Base-by-base conservation (phyloP, 345 rosid species). In the Ceriops decandra region DNA sequence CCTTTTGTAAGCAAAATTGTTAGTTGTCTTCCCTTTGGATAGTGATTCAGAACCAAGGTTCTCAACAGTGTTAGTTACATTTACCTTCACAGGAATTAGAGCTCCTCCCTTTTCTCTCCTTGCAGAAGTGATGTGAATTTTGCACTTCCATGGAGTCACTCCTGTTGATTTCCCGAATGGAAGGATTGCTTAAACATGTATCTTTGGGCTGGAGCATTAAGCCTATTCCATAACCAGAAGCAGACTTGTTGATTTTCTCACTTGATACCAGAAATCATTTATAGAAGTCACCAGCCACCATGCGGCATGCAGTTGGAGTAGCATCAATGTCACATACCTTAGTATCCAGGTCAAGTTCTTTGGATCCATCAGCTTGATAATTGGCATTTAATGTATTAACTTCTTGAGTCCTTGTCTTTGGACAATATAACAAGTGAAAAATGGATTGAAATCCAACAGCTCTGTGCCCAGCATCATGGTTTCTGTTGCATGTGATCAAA, bases 391-490 rank as follows among this genome's bases (percentile, higher is more conserved):
- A 28, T 7, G 57, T 22, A 36, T 21, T 51, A 27, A 63, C 67
- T 33, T 71, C 86, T 67, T 68, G 82, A 73, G 60, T 66, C 73
- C 59, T 63, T 54, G 64, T 76, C 78, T 75, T 85, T 2, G 82
- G 87, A 76, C 85, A 76, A 72, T 89, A 90, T 51, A 91, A 73
- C 3, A 95, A 88, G 70, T 71, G 85, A 72, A 95, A 91, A 72
- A 89, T 70, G 53, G 99, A 89, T 52, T 88, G 86, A 76, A 95
- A 95, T 7, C 97, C 97, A 20, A 65, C 62, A 76, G 75, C 76
- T 69, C 74, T 76, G 74, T 76, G 52, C 19, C 66, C 76, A 27
- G 63, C 57, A 51, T 64, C 77, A 32, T 51, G 80, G 66, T 72
- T 79, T 58, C 52, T 72, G 1, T 65, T 47, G 68, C 62, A 54